Evolutionary conservation across 1,284 basidiomycete species (phyloP).

Genomic region (Sporisorium exsertum): DNA sequence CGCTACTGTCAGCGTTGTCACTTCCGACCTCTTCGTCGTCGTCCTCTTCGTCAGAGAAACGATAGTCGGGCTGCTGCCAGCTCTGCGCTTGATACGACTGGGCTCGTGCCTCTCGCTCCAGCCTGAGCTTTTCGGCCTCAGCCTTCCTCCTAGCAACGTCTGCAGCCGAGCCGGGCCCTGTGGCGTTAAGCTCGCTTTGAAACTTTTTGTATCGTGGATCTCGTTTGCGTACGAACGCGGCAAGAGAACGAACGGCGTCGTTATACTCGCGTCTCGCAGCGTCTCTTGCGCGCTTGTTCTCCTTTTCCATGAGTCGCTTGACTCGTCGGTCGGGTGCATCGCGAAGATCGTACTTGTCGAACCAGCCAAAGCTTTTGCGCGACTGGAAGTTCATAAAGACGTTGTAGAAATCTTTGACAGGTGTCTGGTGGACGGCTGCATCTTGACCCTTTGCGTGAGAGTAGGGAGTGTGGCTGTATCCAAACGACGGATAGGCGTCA

Average conservation of each 20-base stretch:
- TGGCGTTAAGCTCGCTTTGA: conserved; percentile 75
- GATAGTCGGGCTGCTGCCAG: conserved; percentile 59
- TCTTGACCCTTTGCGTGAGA: conserved; percentile 62
- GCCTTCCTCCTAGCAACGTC: conserved; percentile 74
- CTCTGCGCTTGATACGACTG: conserved; percentile 73
- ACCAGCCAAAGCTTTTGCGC: conserved; percentile 90
- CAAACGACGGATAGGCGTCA: conserved; percentile 79
- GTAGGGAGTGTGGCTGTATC: conserved; percentile 82
- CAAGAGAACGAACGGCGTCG: conserved; percentile 81
- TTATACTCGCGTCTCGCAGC: conserved; percentile 91
- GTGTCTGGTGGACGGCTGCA: conserved; percentile 44
- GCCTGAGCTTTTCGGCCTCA: conserved; percentile 54
- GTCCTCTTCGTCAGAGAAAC: conserved; percentile 54
- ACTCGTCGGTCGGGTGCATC: conserved; percentile 89
- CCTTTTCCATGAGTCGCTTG: conserved; percentile 88
- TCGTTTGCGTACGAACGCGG: conserved; percentile 88
- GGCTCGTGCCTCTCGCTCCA: conserved; percentile 73
- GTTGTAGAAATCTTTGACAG: conserved; percentile 78
- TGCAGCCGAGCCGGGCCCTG: conserved; percentile 70
- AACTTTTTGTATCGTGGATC: conserved; percentile 86
- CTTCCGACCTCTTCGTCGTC: conserved; percentile 17
- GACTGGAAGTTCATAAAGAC: conserved; percentile 89
- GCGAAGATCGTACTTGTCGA: conserved; percentile 82
- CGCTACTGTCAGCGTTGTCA: conserved; percentile 9
- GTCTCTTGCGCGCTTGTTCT: conserved; percentile 91